Evolutionary conservation across 805 yeast genomes (phyloP), one percentile per base, ranked within the genome.

Genomic region (Nakazawaea siamensis): DNA sequence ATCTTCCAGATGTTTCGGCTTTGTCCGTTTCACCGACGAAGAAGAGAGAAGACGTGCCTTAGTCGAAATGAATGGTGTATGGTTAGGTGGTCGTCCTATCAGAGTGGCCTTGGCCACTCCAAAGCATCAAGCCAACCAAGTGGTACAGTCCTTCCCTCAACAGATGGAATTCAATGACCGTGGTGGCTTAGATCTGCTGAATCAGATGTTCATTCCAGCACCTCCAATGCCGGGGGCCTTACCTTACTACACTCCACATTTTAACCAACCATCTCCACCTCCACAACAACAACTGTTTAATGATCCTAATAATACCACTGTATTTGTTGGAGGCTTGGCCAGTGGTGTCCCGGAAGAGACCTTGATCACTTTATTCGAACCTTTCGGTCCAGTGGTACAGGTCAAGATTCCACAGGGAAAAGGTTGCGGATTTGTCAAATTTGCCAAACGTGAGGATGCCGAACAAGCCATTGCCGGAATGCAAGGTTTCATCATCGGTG

Each of bases 51-150:
- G 71, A 37, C 54, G 76, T 24, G 90, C 92, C 0, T 60, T 81
- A 27, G 58, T 64, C 18, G 85, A 80, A 46, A 81, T 81, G 88
- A 76, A 80, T 47, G 88, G 88, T 12, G 76, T 71, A 27, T 77
- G 84, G 82, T 72, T 82, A 49, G 86, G 83, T 25, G 90, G 88
- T 3, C 62, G 90, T 45, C 79, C 80, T 25, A 62, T 82, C 33
- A 61, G 90, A 47, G 88, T 82, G 4, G 90, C 92, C 1, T 60
- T 77, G 30, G 92, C 94, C 2, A 78, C 88, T 3, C 86, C 92
- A 25, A 69, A 85, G 49, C 72, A 67, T 47, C 64, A 54, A 35
- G 31, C 29, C 30, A 29, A 33, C 19, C 8, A 9, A 7, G n/a
- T 12, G 8, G 13, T 6, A 9, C 8, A 7, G 7, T 6, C 15